Percentiles rank a stretch among this genome's conserved stretches.
Conservation (phyloP, 106 monocot species). For the Hemerocallis citrina region DNA sequence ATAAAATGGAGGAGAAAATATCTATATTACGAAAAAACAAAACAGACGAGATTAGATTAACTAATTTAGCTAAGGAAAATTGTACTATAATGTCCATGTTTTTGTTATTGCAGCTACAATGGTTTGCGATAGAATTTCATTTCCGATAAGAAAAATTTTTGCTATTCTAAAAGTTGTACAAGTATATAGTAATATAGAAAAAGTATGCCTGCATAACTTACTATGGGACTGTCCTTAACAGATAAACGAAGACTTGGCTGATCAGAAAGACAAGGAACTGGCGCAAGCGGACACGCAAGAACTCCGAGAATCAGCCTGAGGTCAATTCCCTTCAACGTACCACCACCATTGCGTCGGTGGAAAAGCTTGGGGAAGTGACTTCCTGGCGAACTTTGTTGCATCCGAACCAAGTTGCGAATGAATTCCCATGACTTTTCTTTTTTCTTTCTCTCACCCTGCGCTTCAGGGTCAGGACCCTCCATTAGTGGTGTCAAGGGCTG, state of each 20-base stretch:
- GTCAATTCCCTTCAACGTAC: conserved; percentile 2
- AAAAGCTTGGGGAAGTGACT: not conserved
- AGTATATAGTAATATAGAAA: too few species aligned
- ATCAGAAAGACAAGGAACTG: conserved; percentile 13
- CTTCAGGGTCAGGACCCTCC: conserved; percentile 40
- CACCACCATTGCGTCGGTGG: not conserved
- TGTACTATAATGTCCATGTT: too few species aligned
- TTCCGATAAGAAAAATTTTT: too few species aligned
- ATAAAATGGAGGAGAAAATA: too few species aligned
- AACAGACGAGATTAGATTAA: too few species aligned
- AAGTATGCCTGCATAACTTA: too few species aligned
- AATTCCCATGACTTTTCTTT: conserved; percentile 41
- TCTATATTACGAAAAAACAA: too few species aligned
- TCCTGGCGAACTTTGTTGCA: conserved; percentile 1
- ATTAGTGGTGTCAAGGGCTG: conserved; percentile 39
- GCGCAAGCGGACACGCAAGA: conserved; percentile 49
- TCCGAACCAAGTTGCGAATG: conserved; percentile 27
- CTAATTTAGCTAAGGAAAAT: too few species aligned
- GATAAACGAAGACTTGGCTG: conserved; percentile 6
- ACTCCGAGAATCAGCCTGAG: conserved; percentile 41
- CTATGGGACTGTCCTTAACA: conserved; percentile 24
- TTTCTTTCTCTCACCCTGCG: conserved; percentile 8
- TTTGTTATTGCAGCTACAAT: too few species aligned
- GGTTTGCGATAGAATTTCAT: too few species aligned
- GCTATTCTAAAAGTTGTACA: too few species aligned